phyloP scores from a whole-genome alignment of 148 eudicot genomes.

The Pharnaceum exiguum region DNA sequence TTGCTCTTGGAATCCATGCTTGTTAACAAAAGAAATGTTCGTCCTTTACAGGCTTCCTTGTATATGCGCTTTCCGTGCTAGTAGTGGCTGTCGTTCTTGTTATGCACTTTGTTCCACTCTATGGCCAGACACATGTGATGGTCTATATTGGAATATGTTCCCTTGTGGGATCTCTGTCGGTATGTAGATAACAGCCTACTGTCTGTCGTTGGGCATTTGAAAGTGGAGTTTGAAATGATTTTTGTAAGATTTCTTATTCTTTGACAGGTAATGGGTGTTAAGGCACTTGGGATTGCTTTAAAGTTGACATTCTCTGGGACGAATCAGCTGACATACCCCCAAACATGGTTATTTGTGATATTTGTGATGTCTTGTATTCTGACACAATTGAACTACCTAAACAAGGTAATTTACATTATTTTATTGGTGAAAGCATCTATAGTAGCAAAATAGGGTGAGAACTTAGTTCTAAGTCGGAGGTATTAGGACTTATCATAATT shows the following conservation, averaged over 20 bases:
- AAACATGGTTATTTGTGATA: constrained; percentile 62
- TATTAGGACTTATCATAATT: too few relatives aligned
- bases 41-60: constrained; percentile 48
- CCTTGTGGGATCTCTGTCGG: constrained; percentile 70
- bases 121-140: constrained; percentile 71
- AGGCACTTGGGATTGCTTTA: constrained; percentile 74
- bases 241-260: constrained; percentile 1
- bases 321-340: constrained; percentile 68
- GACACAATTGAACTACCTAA: constrained; percentile 70
- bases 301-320: constrained; percentile 69
- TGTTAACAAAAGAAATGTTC: not conserved
- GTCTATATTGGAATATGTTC: constrained; percentile 74
- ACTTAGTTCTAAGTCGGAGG: not conserved
- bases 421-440: not conserved
- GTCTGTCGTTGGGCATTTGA: not conserved
- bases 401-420: constrained; percentile 44
- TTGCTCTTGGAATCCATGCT: not conserved
- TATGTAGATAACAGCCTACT: constrained; percentile 17
- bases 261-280: constrained; percentile 72
- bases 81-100: constrained; percentile 41
- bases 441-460: not conserved
- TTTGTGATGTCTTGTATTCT: constrained; percentile 46
- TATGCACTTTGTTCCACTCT: constrained; percentile 41
- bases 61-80: constrained; percentile 53
- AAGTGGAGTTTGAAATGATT: not conserved